phyloP scores from a whole-genome alignment of 1,284 basidiomycete genomes.

The Fistulina hepatica region DNA sequence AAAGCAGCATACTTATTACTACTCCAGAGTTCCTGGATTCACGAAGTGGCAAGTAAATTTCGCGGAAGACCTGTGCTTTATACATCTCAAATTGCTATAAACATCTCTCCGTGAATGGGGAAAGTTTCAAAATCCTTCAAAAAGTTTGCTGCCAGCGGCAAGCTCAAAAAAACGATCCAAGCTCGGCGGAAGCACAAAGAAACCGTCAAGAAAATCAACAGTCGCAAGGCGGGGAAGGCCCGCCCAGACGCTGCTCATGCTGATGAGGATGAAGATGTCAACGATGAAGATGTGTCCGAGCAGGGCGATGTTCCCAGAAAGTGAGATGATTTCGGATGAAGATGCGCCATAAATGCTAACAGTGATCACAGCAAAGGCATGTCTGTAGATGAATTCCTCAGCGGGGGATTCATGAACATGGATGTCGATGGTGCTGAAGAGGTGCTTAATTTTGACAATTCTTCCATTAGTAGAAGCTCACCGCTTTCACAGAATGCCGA shows the following conservation, averaged over 20 bases:
- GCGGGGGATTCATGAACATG: slow-evolving; percentile 65
- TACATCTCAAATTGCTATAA: no score
- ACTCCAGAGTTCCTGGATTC: no score
- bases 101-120: no score
- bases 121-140: slow-evolving; percentile 68
- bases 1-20: no score
- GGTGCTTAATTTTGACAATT: slow-evolving; percentile 6
- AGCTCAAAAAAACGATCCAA: slow-evolving; percentile 78
- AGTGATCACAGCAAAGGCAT: slow-evolving; percentile 38
- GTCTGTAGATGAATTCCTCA: slow-evolving; percentile 77
- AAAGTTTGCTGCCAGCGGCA: slow-evolving; percentile 81
- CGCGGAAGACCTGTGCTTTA: no score
- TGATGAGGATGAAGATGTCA: slow-evolving; percentile 30
- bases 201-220: slow-evolving; percentile 53
- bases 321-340: slow-evolving; percentile 16
- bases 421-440: slow-evolving; percentile 27
- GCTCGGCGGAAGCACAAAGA: slow-evolving; percentile 69
- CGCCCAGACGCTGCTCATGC: slow-evolving; percentile 29
- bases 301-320: slow-evolving; percentile 27
- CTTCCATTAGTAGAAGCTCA: slow-evolving; percentile 16
- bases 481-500: slow-evolving; percentile 28
- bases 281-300: slow-evolving; percentile 20
- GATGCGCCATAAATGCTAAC: background rate
- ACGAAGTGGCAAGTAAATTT: no score
- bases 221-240: slow-evolving; percentile 20